Evolutionary conservation across 768 basidiomycete species (phyloP).

Genomic region (Sistotremastrum niveocremeum): DNA sequence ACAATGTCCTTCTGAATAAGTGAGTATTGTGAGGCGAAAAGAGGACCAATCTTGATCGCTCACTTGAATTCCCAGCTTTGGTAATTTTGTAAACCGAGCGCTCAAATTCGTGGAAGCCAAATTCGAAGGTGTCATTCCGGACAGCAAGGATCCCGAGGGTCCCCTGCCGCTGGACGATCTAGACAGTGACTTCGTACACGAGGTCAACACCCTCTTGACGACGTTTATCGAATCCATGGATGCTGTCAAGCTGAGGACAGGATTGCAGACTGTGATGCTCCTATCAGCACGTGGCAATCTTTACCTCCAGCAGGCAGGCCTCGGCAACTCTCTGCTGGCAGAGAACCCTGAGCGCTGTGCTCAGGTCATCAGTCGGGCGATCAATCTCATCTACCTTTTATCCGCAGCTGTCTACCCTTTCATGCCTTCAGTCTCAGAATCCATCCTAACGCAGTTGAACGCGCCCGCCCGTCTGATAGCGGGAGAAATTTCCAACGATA

Average conservation of each 20-base stretch:
- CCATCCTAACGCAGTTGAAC: conserved; percentile 78
- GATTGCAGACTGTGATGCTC: conserved; percentile 80
- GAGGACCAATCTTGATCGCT: not conserved
- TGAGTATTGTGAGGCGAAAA: conserved; percentile 18
- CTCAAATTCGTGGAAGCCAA: conserved; percentile 88
- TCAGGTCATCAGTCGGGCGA: conserved; percentile 75
- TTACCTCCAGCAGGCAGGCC: conserved; percentile 85
- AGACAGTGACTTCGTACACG: conserved; percentile 65
- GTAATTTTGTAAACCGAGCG: conserved; percentile 93
- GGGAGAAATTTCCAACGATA: conserved; percentile 57
- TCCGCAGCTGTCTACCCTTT: conserved; percentile 83
- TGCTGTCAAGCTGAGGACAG: conserved; percentile 74
- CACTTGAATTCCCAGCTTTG: conserved; percentile 42
- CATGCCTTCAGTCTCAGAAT: conserved; percentile 83
- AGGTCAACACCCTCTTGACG: conserved; percentile 64
- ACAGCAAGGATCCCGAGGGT: conserved; percentile 56
- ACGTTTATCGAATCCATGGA: conserved; percentile 86
- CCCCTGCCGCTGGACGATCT: conserved; percentile 50
- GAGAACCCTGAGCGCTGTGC: conserved; percentile 77
- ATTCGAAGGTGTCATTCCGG: conserved; percentile 68
- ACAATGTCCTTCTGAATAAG: conserved; percentile 91
- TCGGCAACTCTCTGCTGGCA: conserved; percentile 80
- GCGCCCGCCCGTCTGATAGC: conserved; percentile 78
- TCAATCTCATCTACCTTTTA: conserved; percentile 87
- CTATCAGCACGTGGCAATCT: conserved; percentile 82